phyloP scores from a whole-genome alignment of 2,329 filamentous ascomycete genomes.

The Aspergillus candidus region DNA sequence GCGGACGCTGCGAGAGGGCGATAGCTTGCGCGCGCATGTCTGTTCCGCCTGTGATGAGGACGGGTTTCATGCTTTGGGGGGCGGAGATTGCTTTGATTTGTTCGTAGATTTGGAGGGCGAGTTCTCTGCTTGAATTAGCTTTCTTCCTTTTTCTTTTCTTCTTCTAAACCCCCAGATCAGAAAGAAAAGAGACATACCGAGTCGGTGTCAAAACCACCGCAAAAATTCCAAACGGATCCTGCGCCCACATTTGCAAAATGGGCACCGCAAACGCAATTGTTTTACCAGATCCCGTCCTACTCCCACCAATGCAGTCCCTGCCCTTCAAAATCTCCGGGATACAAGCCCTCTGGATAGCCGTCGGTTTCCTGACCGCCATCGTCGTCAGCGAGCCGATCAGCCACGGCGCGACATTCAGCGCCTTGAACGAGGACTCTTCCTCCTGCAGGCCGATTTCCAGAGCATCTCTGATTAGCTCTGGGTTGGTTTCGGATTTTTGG shows the following conservation, averaged over 20 bases:
- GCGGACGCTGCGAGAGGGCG: conserved; percentile 71
- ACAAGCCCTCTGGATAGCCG: conserved; percentile 84
- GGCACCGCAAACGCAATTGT: conserved; percentile 93
- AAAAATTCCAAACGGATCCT: conserved; percentile 88
- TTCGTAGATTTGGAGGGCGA: conserved; percentile 93
- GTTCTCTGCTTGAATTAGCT: conserved; percentile 54
- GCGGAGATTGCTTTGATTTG: conserved; percentile 91
- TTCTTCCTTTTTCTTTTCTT: neutral
- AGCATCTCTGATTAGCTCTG: conserved; percentile 36
- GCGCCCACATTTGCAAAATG: conserved; percentile 86
- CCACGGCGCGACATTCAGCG: conserved; percentile 74
- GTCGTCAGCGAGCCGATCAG: conserved; percentile 70
- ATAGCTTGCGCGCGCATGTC: conserved; percentile 92
- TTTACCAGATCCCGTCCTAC: conserved; percentile 92
- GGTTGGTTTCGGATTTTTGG: conserved; percentile 22
- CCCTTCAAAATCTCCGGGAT: conserved; percentile 91
- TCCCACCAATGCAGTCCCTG: conserved; percentile 89
- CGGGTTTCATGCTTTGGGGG: conserved; percentile 76
- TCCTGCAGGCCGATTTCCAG: conserved; percentile 40
- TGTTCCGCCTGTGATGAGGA: conserved; percentile 84
- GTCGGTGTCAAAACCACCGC: conserved; percentile 85
- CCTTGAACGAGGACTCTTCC: conserved; percentile 57
- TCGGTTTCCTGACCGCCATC: conserved; percentile 81
- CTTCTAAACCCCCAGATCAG: neutral
- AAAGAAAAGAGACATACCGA: conserved; percentile 42